Conservation (phyloP, 2,329 filamentous ascomycete genomes). For the Aspergillus phoenicis region DNA sequence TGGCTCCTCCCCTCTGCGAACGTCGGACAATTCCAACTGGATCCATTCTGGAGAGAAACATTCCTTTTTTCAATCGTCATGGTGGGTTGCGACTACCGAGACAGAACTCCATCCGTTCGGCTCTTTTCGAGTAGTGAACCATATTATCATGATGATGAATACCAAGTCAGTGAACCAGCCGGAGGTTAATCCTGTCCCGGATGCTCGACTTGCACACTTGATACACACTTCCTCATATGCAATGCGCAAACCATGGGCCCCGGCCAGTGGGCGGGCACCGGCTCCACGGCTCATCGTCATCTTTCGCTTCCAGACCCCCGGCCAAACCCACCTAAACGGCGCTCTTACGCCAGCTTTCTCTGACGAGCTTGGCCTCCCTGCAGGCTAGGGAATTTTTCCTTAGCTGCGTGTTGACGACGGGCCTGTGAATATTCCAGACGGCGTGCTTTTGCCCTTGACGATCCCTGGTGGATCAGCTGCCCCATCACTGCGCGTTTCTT, state of each 20-base stretch:
- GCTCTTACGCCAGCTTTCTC: conserved; percentile 20
- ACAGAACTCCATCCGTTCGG: neutral
- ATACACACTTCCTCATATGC: neutral
- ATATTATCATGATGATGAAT: neutral
- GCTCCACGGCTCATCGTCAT: conserved; percentile 31
- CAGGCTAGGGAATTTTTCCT: conserved; percentile 4
- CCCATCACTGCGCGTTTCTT: conserved; percentile 9
- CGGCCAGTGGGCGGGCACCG: conserved; percentile 10
- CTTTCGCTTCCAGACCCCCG: conserved; percentile 32
- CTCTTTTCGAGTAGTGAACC: neutral
- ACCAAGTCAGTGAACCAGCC: neutral
- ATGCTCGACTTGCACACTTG: conserved; percentile 1
- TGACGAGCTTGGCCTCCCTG: conserved; percentile 20
- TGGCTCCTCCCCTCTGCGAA: neutral
- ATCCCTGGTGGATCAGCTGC: conserved; percentile 29
- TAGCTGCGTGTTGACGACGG: conserved; percentile 9
- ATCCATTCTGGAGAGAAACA: neutral
- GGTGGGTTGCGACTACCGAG: neutral
- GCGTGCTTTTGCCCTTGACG: conserved; percentile 19
- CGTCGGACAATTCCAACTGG: neutral
- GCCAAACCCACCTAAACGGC: conserved; percentile 22
- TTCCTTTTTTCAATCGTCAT: neutral
- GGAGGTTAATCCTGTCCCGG: neutral
- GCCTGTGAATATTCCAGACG: conserved; percentile 7
- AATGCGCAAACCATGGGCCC: conserved; percentile 14